A percentile compares a stretch with the other conserved stretches of the same genome.
Evolutionary conservation across 495 filamentous ascomycete genomes (phyloP).

Genomic region (Penicillium paxilli): DNA sequence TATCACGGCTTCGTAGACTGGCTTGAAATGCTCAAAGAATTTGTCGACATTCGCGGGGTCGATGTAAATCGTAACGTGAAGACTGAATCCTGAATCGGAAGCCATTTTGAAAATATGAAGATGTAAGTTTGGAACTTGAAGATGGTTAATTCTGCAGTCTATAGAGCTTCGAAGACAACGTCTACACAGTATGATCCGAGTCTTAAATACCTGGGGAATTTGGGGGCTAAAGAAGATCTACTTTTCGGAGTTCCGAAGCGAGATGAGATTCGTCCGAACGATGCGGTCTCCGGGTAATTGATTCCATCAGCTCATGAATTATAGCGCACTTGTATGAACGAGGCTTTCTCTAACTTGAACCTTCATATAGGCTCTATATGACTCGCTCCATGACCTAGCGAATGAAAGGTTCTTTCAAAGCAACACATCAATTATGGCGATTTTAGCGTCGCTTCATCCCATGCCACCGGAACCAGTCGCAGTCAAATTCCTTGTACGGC

Average conservation of each 20-base stretch:
- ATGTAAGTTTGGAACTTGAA: no score
- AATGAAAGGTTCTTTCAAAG: not conserved
- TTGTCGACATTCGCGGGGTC: conserved; percentile 38
- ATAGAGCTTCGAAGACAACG: no score
- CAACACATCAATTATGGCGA: no score
- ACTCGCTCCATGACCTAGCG: not conserved
- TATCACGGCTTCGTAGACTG: conserved; percentile 40
- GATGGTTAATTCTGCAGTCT: no score
- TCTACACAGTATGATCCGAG: no score
- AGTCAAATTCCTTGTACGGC: conserved; percentile 16
- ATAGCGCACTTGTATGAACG: not conserved
- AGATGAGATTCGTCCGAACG: no score
- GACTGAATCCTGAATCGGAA: conserved; percentile 6
- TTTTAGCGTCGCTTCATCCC: no score
- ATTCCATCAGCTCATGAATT: not conserved
- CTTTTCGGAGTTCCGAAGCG: no score
- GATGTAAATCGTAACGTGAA: conserved; percentile 46
- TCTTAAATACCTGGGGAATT: no score
- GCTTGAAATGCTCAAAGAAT: conserved; percentile 42
- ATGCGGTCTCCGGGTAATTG: not conserved
- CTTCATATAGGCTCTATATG: not conserved
- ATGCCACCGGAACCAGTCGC: not conserved
- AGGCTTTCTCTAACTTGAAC: not conserved
- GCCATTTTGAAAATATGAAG: not conserved
- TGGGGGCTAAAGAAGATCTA: no score